A percentile compares a stretch with the other conserved stretches of the same genome.
These are phyloP conservation scores for Neonectria hederae DNA, from an alignment of 2,329 filamentous ascomycete genomes.

Conservation along the genomic window DNA sequence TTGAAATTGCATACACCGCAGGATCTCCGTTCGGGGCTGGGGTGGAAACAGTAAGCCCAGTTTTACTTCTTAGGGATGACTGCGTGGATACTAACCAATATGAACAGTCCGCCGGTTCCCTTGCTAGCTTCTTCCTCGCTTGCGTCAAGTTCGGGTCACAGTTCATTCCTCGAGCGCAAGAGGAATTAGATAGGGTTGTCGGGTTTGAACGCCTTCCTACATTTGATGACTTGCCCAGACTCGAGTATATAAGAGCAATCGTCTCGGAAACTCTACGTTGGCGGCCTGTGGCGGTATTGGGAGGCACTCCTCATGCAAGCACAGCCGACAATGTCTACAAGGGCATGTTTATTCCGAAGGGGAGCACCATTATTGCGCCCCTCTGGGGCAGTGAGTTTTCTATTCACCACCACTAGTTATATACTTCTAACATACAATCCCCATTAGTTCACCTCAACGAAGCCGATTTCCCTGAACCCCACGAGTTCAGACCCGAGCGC, in stretches of 20 bases:
- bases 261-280: slow-evolving; percentile 53
- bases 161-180: slow-evolving; percentile 55
- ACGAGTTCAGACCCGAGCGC: slow-evolving; percentile 50
- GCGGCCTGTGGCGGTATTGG: slow-evolving; percentile 53
- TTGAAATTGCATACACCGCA: slow-evolving; percentile 56
- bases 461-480: slow-evolving; percentile 52
- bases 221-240: slow-evolving; percentile 47
- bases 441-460: slow-evolving; percentile 52
- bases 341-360: slow-evolving; percentile 56
- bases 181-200: slow-evolving; percentile 51
- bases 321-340: slow-evolving; percentile 52
- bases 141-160: slow-evolving; percentile 61
- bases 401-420: rapidly evolving
- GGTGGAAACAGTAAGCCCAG: slow-evolving; percentile 52
- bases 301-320: slow-evolving; percentile 58
- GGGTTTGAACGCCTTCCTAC: slow-evolving; percentile 49
- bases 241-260: slow-evolving; percentile 50
- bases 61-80: rapidly evolving
- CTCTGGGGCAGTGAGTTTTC: slow-evolving; percentile 53
- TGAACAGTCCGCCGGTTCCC: slow-evolving; percentile 55
- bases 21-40: slow-evolving; percentile 57
- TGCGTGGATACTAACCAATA: not conserved
- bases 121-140: slow-evolving; percentile 60
- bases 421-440: not conserved
- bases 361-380: slow-evolving; percentile 53